These are phyloP conservation scores for Paraphaeosphaeria sporulosa DNA, from an alignment of 2,329 filamentous ascomycete genomes.

Conservation along the genomic window DNA sequence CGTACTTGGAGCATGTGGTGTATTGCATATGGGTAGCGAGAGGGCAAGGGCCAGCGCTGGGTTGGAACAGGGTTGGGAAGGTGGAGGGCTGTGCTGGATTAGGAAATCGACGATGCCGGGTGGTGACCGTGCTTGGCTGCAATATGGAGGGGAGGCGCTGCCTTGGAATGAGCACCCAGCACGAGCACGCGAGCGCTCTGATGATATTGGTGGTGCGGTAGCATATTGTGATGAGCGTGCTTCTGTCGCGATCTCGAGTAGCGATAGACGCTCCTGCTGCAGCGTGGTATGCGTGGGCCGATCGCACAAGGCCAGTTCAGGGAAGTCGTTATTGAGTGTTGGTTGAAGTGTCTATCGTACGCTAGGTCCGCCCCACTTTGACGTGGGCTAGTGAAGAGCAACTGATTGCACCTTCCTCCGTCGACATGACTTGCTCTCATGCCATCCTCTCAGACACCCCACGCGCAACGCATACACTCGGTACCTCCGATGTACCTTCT, in stretches of 20 bases:
- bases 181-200: background rate
- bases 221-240: background rate
- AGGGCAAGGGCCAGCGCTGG: background rate
- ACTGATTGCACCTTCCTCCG: background rate
- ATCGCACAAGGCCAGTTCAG: background rate
- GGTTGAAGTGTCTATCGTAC: background rate
- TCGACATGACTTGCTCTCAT: background rate
- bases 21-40: conserved; percentile 1
- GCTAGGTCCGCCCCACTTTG: background rate
- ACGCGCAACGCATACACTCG: background rate
- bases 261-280: no score
- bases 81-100: background rate
- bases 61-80: background rate
- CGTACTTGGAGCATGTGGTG: background rate
- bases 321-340: background rate
- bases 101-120: conserved; percentile 8
- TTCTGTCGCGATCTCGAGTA: background rate
- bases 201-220: background rate
- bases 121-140: conserved; percentile 2
- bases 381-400: background rate
- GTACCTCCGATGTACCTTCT: background rate
- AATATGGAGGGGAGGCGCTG: conserved; percentile 7
- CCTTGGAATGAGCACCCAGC: background rate
- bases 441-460: background rate
- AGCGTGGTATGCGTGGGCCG: no score